Conservation (phyloP, 2,329 filamentous ascomycete genomes). For the Fusarium redolens region DNA sequence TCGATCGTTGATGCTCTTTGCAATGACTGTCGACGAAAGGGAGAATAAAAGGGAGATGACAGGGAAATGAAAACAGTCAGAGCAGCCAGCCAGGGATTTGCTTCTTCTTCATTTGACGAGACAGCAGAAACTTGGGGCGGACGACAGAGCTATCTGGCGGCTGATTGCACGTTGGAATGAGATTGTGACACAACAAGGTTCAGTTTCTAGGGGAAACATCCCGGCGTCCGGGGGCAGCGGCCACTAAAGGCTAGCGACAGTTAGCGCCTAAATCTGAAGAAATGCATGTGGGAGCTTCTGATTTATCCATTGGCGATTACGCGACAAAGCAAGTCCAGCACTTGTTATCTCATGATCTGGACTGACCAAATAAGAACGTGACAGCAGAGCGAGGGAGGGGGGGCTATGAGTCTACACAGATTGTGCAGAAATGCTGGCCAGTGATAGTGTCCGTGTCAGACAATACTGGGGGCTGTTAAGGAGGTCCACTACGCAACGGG, state of each 20-base stretch:
- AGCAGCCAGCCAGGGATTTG: slow-evolving; percentile 24
- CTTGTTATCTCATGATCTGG: slow-evolving; percentile 9
- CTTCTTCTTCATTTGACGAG: slow-evolving; percentile 22
- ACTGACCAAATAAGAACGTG: slow-evolving; percentile 25
- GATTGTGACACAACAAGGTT: slow-evolving; percentile 19
- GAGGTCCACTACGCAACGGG: slow-evolving; percentile 11
- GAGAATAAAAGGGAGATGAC: slow-evolving; percentile 25
- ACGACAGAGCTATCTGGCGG: slow-evolving; percentile 7
- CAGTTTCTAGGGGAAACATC: slow-evolving; percentile 15
- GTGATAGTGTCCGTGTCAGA: slow-evolving; percentile 20
- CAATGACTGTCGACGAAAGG: slow-evolving; percentile 2
- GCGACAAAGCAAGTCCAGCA: slow-evolving; percentile 1
- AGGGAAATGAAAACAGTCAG: slow-evolving; percentile 13
- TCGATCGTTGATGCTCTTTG: slow-evolving; percentile 32
- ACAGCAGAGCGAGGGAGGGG: slow-evolving; percentile 29
- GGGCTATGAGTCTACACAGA: neutral
- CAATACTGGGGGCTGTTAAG: slow-evolving; percentile 12
- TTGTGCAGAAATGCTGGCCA: slow-evolving; percentile 17
- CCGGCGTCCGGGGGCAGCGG: slow-evolving; percentile 28
- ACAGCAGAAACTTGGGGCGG: slow-evolving; percentile 1
- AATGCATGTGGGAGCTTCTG: slow-evolving; percentile 21
- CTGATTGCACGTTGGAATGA: slow-evolving; percentile 20
- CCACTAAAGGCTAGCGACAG: slow-evolving; percentile 35
- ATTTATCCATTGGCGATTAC: slow-evolving; percentile 18
- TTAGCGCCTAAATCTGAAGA: slow-evolving; percentile 26